Conservation (phyloP, 164 flowering plant species). For the Platanus orientalis region DNA sequence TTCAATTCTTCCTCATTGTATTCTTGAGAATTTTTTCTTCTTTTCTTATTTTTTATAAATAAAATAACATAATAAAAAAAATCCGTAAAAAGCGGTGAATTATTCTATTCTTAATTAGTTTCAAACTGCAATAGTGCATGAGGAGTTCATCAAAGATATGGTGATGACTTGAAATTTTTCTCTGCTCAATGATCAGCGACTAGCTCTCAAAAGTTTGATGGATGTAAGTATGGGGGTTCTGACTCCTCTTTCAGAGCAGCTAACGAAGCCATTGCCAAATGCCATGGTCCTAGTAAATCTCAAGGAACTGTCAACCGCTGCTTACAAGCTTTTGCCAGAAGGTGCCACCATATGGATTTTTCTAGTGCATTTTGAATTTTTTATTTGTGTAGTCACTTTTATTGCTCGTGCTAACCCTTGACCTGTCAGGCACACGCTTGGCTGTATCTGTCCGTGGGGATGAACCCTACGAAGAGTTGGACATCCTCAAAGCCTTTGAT, state of each 20-base stretch:
- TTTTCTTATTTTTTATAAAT: too few species aligned
- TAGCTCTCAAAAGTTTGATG: conserved; percentile 87
- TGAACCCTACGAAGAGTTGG: conserved; percentile 76
- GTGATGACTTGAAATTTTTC: conserved; percentile 16
- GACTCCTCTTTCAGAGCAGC: conserved; percentile 88
- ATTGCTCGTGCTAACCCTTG: not conserved
- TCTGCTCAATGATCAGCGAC: conserved; percentile 56
- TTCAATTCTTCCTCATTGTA: too few species aligned
- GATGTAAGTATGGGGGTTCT: conserved; percentile 94
- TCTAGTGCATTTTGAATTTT: not conserved
- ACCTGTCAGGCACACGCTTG: conserved; percentile 72
- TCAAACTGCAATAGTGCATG: not conserved
- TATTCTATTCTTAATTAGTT: not conserved
- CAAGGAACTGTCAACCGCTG: conserved; percentile 75
- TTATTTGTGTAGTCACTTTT: not conserved
- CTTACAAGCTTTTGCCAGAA: conserved; percentile 86
- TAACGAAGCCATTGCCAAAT: conserved; percentile 86
- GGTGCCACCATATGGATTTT: conserved; percentile 35
- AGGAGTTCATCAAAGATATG: not conserved
- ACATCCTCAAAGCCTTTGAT: conserved; percentile 61
- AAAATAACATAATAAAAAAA: too few species aligned
- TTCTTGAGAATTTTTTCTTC: too few species aligned
- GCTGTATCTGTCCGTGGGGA: conserved; percentile 89
- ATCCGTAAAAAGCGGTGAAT: not conserved
- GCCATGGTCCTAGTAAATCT: conserved; percentile 79